Evolutionary conservation across 208 protist genomes (phyloP).

Genomic region (Leishmania martiniquensis): DNA sequence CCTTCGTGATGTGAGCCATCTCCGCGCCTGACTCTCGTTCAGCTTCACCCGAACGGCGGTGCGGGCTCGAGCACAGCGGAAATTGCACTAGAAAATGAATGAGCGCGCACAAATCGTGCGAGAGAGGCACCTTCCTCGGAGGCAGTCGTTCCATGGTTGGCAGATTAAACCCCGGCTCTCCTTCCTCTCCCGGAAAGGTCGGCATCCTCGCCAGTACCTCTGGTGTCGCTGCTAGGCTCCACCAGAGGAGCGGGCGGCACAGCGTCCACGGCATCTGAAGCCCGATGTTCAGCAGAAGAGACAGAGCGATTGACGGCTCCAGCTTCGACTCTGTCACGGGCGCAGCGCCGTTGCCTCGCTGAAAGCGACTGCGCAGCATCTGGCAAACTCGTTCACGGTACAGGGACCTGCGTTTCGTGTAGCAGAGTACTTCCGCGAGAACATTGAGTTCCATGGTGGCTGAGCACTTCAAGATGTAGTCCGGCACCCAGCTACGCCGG

Average conservation of each 20-base stretch:
- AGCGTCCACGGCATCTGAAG: constrained; percentile 2
- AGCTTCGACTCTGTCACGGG: background rate
- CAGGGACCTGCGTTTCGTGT: background rate
- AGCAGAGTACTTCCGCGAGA: constrained; percentile 1
- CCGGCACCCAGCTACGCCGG: constrained; percentile 4
- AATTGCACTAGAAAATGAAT: constrained; percentile 9
- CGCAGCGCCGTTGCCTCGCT: background rate
- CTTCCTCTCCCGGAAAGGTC: background rate
- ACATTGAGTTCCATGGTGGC: constrained; percentile 6
- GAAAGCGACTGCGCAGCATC: background rate
- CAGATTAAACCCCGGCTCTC: background rate
- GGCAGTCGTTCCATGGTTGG: background rate
- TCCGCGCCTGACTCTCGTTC: background rate
- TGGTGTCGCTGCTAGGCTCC: background rate
- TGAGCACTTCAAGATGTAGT: constrained; percentile 21
- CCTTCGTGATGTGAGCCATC: background rate
- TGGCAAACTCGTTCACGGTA: background rate
- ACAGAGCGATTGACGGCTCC: background rate
- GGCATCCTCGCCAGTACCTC: constrained; percentile 14
- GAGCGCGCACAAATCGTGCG: constrained; percentile 8
- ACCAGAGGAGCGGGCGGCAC: constrained; percentile 7
- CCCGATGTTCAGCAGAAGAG: constrained; percentile 8
- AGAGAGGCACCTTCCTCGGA: constrained; percentile 4
- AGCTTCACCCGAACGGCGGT: background rate
- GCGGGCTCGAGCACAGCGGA: background rate